Evolutionary conservation across 2,329 filamentous ascomycete genomes (phyloP).

Genomic region (Fusarium staphyleae): DNA sequence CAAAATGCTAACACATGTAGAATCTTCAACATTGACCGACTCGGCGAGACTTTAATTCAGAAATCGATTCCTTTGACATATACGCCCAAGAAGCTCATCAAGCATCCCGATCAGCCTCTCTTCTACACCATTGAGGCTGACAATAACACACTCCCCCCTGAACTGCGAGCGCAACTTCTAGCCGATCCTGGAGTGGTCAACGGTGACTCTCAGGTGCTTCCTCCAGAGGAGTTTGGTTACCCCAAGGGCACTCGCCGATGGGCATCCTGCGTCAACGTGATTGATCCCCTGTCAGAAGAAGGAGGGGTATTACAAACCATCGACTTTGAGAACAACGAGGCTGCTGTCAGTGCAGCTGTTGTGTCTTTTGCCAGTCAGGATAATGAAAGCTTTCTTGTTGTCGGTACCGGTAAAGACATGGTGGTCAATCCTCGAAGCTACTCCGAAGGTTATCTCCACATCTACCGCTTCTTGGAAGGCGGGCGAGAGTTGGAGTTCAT

Average conservation of each 20-base stretch:
- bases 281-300: slow-evolving; percentile 83
- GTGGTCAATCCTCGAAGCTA: slow-evolving; percentile 77
- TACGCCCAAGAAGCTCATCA: slow-evolving; percentile 86
- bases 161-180: slow-evolving; percentile 77
- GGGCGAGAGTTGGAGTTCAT: slow-evolving; percentile 93
- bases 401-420: slow-evolving; percentile 94
- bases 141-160: slow-evolving; percentile 85
- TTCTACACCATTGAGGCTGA: slow-evolving; percentile 97
- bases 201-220: slow-evolving; percentile 73
- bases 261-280: slow-evolving; percentile 93
- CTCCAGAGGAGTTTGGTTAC: slow-evolving; percentile 87
- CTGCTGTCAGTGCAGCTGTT: slow-evolving; percentile 83
- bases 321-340: slow-evolving; percentile 88
- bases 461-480: slow-evolving; percentile 87
- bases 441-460: slow-evolving; percentile 83
- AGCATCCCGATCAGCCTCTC: slow-evolving; percentile 84
- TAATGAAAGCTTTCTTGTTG: slow-evolving; percentile 87
- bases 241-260: slow-evolving; percentile 84
- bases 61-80: slow-evolving; percentile 87
- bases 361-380: slow-evolving; percentile 90
- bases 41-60: slow-evolving; percentile 85
- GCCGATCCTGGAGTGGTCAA: slow-evolving; percentile 75
- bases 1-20: slow-evolving; percentile 55
- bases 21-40: slow-evolving; percentile 89
- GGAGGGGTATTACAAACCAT: slow-evolving; percentile 74